Conservation (phyloP, 371 early-diverging fungal species). For the Phascolomyces articulosus region DNA sequence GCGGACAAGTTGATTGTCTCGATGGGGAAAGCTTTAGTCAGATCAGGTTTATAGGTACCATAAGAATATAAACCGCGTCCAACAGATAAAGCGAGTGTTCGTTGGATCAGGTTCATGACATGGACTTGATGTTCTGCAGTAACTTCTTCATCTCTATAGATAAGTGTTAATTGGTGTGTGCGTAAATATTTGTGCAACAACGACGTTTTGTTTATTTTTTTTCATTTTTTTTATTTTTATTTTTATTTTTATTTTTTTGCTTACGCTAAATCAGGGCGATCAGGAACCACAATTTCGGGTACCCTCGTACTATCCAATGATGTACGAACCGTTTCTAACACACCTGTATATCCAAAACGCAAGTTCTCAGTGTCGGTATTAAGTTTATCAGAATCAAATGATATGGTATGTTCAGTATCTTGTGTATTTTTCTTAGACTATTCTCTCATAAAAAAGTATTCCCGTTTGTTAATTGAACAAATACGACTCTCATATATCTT, state of each 20-base stretch:
- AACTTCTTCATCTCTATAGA: constrained; percentile 48
- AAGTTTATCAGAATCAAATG: constrained; percentile 22
- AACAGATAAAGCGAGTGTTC: constrained; percentile 68
- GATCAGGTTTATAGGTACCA: constrained; percentile 58
- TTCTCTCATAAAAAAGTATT: neutral
- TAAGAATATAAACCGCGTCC: constrained; percentile 75
- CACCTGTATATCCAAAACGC: constrained; percentile 67
- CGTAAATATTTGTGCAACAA: too few species aligned
- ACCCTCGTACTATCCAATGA: constrained; percentile 55
- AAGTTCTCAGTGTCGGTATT: constrained; percentile 37
- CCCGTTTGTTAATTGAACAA: too few species aligned
- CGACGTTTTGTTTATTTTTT: too few species aligned
- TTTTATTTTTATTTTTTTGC: too few species aligned
- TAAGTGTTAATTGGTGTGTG: too few species aligned
- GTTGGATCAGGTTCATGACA: constrained; percentile 52
- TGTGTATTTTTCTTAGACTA: neutral
- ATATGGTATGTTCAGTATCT: neutral
- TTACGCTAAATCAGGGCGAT: constrained; percentile 39
- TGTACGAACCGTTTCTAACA: constrained; percentile 64
- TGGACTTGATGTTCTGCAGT: constrained; percentile 53
- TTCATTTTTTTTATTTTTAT: too few species aligned
- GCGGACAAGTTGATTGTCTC: constrained; percentile 60
- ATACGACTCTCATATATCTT: neutral
- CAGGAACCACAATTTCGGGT: constrained; percentile 43
- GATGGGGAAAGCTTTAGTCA: constrained; percentile 58